Base-by-base conservation (phyloP, 805 yeast genomes). In the Suhomyces sp. region DNA sequence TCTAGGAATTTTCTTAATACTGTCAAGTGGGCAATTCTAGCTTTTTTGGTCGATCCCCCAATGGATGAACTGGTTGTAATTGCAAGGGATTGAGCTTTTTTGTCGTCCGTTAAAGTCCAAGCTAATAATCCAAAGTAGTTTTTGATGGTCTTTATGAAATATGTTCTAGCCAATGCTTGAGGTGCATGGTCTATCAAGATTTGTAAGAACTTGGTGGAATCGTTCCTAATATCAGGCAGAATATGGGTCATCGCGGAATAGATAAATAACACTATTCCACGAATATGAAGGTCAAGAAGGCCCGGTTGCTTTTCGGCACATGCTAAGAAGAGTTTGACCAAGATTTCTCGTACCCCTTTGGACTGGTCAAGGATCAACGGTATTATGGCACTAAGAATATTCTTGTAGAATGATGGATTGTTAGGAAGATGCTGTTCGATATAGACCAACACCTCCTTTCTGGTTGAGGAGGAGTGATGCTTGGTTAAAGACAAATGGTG, bases 211-310 rank as follows among this genome's bases (percentile, higher is more conserved):
- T 72, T 76, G 0, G 91, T 76, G 2, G 95, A 78, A 40, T 85
- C 88, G 28, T 77, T 75, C 36, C 96, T 74, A 18, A 93, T 79
- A 4, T 77, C 79, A 1, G 88, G 80, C 19, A 74, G 74, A 25
- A 93, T 83, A 56, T 93, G 97, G 12, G 97, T 84, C 96, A 93
- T 91, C 3, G 96, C 95, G 34, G 91, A 82, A 47, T 83, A 84
- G 12, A 91, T 70, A 55, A 83, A 90, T 19, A 91, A 68, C n/a
- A 84, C 72, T 36, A 83, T 53, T 14, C 68, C 60, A 42, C 78
- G 63, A 50, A 79, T 65, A 64, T 83, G 87, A 17, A 83, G 56
- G 37, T 74, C 76, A 40, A 83, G 59, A 18, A 83, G 63, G 4
- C 77, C 76, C 0, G 75, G 70, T 46, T 78, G 81, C 17, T 59